Evolutionary conservation across 768 basidiomycete genomes (phyloP), one percentile per base, ranked within the genome.

Genomic region (Rhodotorula diobovata): DNA sequence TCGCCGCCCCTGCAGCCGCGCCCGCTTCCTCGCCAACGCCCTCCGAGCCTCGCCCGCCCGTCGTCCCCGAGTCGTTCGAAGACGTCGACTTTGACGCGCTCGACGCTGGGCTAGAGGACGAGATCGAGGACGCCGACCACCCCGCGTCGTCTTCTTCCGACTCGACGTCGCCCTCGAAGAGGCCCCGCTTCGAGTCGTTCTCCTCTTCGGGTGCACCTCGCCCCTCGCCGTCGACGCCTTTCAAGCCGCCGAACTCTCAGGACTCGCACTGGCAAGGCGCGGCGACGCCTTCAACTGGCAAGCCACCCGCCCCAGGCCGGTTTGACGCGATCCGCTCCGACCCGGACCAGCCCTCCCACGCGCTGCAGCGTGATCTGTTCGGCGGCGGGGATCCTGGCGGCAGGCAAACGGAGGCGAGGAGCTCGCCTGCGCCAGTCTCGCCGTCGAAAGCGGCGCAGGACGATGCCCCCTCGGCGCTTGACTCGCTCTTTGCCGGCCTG

Each of bases 291-390:
- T 11, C 23, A 6, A 46, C 54, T 20, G 53, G 32, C 23, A 56
- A n/a, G 18, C n/a, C 39, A 14, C 45, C 25, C 14, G 20, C 50
- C 35, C 35, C 6, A n/a, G 37, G n/a, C n/a, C n/a, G 41, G 32
- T 70, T 56, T 34, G 61, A 32, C 18, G 66, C 51, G 34, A 67
- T 71, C 45, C 66, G 56, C 20, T 34, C 63, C 35, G 70, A 71
- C 35, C 70, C 70, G 9, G 61, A 63, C 21, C 63, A 61, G 39
- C 70, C 70, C 1, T 71, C 67, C 48, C 70, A 71, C 48, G 34
- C 56, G 9, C 46, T 71, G 57, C 61, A 67, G 48, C 56, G 50
- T 9, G 55, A 34, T 32, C 56, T 71, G 18, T 71, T 71, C 61
- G 55, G 61, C 2, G 20, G 37, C 23, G 35, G 1, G 9, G 50